Evolutionary conservation across 495 filamentous ascomycete genomes (phyloP), one percentile per base, ranked within the genome.

Genomic region (Peziza echinospora): DNA sequence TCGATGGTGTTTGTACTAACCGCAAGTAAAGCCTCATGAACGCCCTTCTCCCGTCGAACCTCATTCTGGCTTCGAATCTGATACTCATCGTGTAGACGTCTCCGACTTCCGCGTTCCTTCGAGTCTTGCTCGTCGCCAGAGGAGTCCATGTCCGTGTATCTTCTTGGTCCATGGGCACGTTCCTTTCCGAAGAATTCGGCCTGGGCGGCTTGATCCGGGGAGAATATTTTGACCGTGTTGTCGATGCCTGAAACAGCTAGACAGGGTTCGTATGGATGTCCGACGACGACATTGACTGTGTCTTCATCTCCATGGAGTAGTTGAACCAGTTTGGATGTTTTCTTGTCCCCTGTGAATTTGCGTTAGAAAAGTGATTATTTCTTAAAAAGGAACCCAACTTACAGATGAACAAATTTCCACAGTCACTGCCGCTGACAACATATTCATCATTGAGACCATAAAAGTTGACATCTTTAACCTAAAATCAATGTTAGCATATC

Each of bases 211-310:
- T 59, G 64, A 54, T 83, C 78, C 1, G 77, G 63, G 0, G 73
- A 78, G 64, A 83, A 84, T 21, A 84, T 75, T 50, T 83, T 83
- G 63, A 84, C 73, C 1, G 78, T 82, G 30, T 75, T 71, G 51
- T 83, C 79, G 25, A 84, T 83, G 16, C 79, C 79, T 0, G 75
- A 78, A 7, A 72, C 75, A 1, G 79, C 79, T 24, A 84, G 62
- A 41, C 72, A 71, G 0, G 79, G 77, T 52, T 83, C 78, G 54
- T 78, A 79, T 1, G 79, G 79, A 51, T 82, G 78, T 5, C 75
- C 77, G 71, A 53, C 21, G 21, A 80, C 65, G 30, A 84, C 79
- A 51, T 84, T 84, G 37, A 82, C 78, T 8, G 78, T 75, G 47
- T 84, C 79, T 25, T 71, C 71, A 56, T 84, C 79, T 0, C 72